Evolutionary conservation across 176 grass and related monocot genomes (phyloP), one percentile per base, ranked within the genome.

Genomic region (Tuctoria greenei): DNA sequence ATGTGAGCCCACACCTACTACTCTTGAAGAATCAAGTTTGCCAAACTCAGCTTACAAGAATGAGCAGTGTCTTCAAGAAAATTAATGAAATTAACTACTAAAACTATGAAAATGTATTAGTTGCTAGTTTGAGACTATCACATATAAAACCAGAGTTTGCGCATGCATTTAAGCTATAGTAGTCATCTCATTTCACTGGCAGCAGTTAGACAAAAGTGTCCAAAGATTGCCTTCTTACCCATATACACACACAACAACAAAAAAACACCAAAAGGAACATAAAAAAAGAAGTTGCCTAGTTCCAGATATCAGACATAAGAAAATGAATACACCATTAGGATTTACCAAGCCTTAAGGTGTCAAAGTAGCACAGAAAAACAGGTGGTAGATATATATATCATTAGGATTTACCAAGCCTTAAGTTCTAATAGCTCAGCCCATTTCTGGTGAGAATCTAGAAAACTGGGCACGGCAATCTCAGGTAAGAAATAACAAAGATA

Each of bases 241-340:
- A 97, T 86, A 89, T 76, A 86, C 82, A 93, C 57, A 97, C 74
- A 93, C 76, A 85, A 88, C 79, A 93, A 87, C 73, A 90, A 82
- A 72, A 87, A 93, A 86, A 84, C 82, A 88, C 50, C 74, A 93
- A 88, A 52, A 81, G 70, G 65, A 82, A 86, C 68, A 93, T 82
- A 77, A 66, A 85, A 88, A 86, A 92, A 83, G 86, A 26, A 17
- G 23, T 67, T 77, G 20, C 81, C 89, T 59, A 93, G 88, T 88
- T 86, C 84, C 82, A 86, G 78, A 76, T 67, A 50, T 14, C 20
- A 86, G 72, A 54, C 44, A 63, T 75, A 72, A 81, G 65, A 62
- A 83, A 85, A 71, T 64, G 4, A 64, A 80, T 24, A 36, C 54
- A 91, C 26, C 25, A 78, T 38, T 36, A 80, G n/a, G 11, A 9